Evolutionary conservation across 768 basidiomycete species (phyloP).

Genomic region (Pleurotus djamor): DNA sequence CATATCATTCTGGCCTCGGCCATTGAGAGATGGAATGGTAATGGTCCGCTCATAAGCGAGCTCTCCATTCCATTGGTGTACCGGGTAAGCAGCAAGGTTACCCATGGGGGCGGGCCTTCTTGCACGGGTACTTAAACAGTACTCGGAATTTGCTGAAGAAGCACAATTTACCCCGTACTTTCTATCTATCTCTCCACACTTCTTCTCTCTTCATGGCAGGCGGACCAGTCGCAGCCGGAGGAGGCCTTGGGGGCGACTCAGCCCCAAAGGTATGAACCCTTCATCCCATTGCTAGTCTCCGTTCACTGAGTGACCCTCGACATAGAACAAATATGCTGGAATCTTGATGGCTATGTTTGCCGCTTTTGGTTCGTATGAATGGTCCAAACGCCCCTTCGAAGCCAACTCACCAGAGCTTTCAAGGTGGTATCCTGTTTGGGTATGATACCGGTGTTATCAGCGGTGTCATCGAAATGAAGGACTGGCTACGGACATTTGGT

Average conservation of each 20-base stretch:
- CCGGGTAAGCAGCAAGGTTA: not conserved
- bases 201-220: conserved; percentile 29
- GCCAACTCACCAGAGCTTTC: not conserved
- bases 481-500: conserved; percentile 56
- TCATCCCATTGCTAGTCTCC: not conserved
- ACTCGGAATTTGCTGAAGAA: not conserved
- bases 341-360: conserved; percentile 28
- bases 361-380: conserved; percentile 36
- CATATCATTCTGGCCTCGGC: too few relatives aligned
- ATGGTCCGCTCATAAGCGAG: not conserved
- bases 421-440: conserved; percentile 48
- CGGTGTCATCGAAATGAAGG: conserved; percentile 67
- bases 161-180: not conserved
- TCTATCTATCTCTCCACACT: not conserved
- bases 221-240: conserved; percentile 31
- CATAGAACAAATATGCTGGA: conserved; percentile 35
- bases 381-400: not conserved
- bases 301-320: not conserved
- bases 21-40: not conserved
- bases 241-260: conserved; percentile 25
- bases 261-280: conserved; percentile 26
- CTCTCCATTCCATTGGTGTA: not conserved
- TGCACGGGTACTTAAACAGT: not conserved
- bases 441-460: conserved; percentile 87
- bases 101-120: not conserved